Base-by-base conservation (phyloP, 768 basidiomycete genomes). In the Lanmaoa pseudosensibilis region DNA sequence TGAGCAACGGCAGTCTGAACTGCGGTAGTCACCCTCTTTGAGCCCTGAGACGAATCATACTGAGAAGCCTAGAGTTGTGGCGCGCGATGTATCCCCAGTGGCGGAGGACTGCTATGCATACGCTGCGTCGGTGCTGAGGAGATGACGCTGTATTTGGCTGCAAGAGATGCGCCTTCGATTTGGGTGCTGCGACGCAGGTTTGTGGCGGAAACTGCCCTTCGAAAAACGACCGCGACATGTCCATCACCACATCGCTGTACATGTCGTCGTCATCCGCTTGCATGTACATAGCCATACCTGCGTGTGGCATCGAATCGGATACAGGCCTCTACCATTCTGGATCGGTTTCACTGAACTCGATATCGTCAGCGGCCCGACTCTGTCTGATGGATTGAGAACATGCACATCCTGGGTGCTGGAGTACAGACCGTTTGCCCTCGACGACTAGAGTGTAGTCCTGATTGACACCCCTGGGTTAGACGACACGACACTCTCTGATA, bases 1-100 rank as follows among this genome's bases (percentile, higher is more conserved):
- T 9, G 21, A 58, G 63, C 27, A 65, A 46, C 1, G 66, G 66
- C 6, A 63, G 63, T 38, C 65, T 65, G 52, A 67, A 67, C 25
- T 57, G 57, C 1, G 66, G 64, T 57, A 4, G 34, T 52, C 9
- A 16, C 19, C n/a, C 46, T 10, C 39, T 60, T 67, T 52, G 60
- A 36, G n/a, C 9, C 32, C 19, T 67, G 66, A 5, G 66, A 57
- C 8, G 49, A 38, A n/a, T 46, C 25, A 8, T 54, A 60, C 33
- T 67, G 63, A 6, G 66, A 57, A 36, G 51, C 2, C n/a, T 43
- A 46, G 7, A 52, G 39, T 37, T 54, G 55, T 6, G 59, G 32
- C 0, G 50, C 46, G 12, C 66, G 59, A 15, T 61, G 66, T 63
- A 27, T 27, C 27, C 27, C 27, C 27, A 27, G 27, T 27, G 27